phyloP scores from a whole-genome alignment of 2,329 filamentous ascomycete genomes.

The Lasiodiplodia gonubiensis region DNA sequence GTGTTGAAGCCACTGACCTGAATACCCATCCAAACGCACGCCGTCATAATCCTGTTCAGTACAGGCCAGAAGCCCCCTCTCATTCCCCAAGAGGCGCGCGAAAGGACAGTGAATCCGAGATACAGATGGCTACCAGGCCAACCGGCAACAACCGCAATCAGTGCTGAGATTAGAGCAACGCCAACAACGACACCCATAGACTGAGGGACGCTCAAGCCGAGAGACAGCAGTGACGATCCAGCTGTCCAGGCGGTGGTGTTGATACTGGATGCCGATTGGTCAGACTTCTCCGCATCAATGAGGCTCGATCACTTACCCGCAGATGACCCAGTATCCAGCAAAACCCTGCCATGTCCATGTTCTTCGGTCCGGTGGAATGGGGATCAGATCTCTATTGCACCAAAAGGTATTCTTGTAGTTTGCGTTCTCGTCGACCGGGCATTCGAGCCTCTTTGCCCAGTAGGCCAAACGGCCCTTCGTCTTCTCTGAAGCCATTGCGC shows the following conservation, averaged over 20 bases:
- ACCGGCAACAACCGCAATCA: slow-evolving; percentile 43
- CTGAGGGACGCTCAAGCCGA: slow-evolving; percentile 40
- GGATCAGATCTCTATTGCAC: slow-evolving; percentile 27
- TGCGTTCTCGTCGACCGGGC: slow-evolving; percentile 23
- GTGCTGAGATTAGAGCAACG: slow-evolving; percentile 40
- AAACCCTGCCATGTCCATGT: slow-evolving; percentile 28
- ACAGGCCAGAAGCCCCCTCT: slow-evolving; percentile 35
- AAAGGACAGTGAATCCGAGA: slow-evolving; percentile 44
- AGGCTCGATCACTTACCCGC: not conserved
- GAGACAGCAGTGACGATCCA: slow-evolving; percentile 26
- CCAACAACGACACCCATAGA: slow-evolving; percentile 43
- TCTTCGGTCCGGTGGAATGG: slow-evolving; percentile 16
- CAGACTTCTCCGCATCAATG: not conserved
- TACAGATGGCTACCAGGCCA: slow-evolving; percentile 45
- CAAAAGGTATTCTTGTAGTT: slow-evolving; percentile 27
- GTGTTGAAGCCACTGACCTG: slow-evolving; percentile 22
- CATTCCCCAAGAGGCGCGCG: slow-evolving; percentile 33
- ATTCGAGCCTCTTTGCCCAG: slow-evolving; percentile 27
- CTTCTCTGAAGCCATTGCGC: slow-evolving; percentile 10
- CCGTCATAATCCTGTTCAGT: slow-evolving; percentile 34
- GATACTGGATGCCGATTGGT: not conserved
- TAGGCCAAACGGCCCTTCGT: slow-evolving; percentile 20
- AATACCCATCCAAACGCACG: slow-evolving; percentile 35
- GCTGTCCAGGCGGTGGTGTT: slow-evolving; percentile 28
- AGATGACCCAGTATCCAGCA: slow-evolving; percentile 28